Base-by-base conservation (phyloP, 257 asterid species). In the Fraxinus excelsior region DNA sequence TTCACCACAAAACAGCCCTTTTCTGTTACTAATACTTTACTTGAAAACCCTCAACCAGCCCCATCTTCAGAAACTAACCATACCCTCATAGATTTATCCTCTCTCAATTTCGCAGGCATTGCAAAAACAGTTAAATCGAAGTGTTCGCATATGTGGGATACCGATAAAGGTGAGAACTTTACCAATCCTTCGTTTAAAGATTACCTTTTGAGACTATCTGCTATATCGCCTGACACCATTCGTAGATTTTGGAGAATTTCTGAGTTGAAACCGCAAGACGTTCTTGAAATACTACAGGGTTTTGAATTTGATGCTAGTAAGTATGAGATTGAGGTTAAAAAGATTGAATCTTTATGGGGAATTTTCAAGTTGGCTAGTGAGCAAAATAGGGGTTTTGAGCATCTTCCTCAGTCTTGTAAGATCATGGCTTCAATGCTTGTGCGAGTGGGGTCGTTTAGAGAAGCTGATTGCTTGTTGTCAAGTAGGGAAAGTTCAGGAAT, bases 361-460 rank as follows among this genome's bases (percentile, higher is more conserved):
- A 73, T 95, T 70, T 95, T 86, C 83, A 79, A 73, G 71, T 87
- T 88, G 96, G 93, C 91, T 26, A 83, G 87, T 72, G 81, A 83
- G 76, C 84, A 89, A 53, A 46, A 65, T 81, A 60, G 73, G 83
- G 90, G 67, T 25, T 87, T 89, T 82, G 83, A 82, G 78, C 97
- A 95, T 84, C 85, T 86, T 62, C 86, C 91, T 28, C 80, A 21
- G 60, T 85, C 97, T 34, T 88, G 91, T 78, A 86, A 85, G 76
- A 86, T 93, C 76, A 93, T 96, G 94, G 92, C 94, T 18, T 81
- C 90, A 29, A 80, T 93, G 90, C 95, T 96, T 80, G 94, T 85
- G 38, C 92, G 79, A 70, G 88, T 79, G 40, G 88, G 91, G 65
- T 78, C 84, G 71, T 87, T 81, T 81, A 72, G 73, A 70, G 96